These are phyloP conservation scores for Ganoderma lingzhi DNA, from an alignment of 1,284 basidiomycete species.

Conservation along the genomic window DNA sequence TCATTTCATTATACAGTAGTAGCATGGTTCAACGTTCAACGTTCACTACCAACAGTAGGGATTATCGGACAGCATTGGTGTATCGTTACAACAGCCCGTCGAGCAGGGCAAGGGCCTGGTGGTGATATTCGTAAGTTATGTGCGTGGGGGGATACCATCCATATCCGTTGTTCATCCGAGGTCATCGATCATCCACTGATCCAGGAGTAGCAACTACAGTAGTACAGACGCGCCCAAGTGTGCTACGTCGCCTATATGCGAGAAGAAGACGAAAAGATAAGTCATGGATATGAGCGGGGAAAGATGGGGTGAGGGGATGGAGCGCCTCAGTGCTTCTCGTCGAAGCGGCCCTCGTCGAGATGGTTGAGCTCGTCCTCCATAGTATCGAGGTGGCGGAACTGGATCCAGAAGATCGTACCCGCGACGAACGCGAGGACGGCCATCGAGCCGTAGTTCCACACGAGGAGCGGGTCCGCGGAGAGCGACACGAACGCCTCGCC, in stretches of 20 bases:
- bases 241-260: neutral
- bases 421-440: constrained; percentile 49
- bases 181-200: neutral
- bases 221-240: constrained; percentile 6
- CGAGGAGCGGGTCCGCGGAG: constrained; percentile 59
- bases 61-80: neutral
- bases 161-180: constrained; percentile 1
- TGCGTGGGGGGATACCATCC: neutral
- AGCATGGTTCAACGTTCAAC: neutral
- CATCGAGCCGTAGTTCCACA: constrained; percentile 58
- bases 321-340: constrained; percentile 23
- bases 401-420: constrained; percentile 67
- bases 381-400: constrained; percentile 66
- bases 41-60: neutral
- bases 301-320: neutral
- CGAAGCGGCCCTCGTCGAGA: constrained; percentile 50
- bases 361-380: constrained; percentile 70
- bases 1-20: constrained; percentile 1
- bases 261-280: neutral
- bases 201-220: constrained; percentile 5
- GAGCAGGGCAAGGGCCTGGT: neutral
- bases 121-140: neutral
- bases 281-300: neutral
- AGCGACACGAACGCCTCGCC: constrained; percentile 68
- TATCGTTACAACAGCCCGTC: constrained; percentile 7